Conservation (phyloP, 164 flowering plant species). For the Dillenia turbinata region DNA sequence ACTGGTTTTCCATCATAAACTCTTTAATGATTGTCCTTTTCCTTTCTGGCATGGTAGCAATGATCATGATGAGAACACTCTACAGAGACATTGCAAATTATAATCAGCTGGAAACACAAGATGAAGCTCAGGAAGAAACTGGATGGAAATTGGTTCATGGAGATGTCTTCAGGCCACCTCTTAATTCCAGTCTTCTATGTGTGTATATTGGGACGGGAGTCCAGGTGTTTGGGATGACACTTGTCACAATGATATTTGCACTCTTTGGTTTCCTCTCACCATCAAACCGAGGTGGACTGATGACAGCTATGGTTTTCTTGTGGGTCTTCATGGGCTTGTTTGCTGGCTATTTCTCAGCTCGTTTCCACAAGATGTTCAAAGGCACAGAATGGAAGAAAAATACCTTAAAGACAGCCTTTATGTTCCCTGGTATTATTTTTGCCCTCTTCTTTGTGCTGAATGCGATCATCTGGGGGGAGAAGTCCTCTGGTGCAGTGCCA, state of each 20-base stretch:
- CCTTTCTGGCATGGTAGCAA: constrained; percentile 51
- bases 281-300: constrained; percentile 40
- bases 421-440: constrained; percentile 40
- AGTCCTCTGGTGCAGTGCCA: constrained; percentile 44
- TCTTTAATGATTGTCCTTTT: constrained; percentile 50
- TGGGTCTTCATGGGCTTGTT: constrained; percentile 51
- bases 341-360: constrained; percentile 36
- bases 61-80: constrained; percentile 54
- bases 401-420: constrained; percentile 32
- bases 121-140: constrained; percentile 45
- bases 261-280: constrained; percentile 46
- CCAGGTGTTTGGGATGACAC: constrained; percentile 42
- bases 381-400: constrained; percentile 40
- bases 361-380: constrained; percentile 37
- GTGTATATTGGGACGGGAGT: constrained; percentile 48
- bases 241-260: constrained; percentile 52
- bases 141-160: constrained; percentile 44
- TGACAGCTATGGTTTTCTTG: constrained; percentile 44
- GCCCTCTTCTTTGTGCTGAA: constrained; percentile 34
- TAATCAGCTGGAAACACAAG: constrained; percentile 46
- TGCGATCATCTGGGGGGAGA: constrained; percentile 42
- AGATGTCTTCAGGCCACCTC: constrained; percentile 40
- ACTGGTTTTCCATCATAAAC: constrained; percentile 46
- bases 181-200: constrained; percentile 34
- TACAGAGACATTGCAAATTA: constrained; percentile 47